Percentiles rank a stretch among this genome's conserved stretches.
These are phyloP conservation scores for Kwoniella sp. DNA, from an alignment of 768 basidiomycete species.

Conservation along the genomic window DNA sequence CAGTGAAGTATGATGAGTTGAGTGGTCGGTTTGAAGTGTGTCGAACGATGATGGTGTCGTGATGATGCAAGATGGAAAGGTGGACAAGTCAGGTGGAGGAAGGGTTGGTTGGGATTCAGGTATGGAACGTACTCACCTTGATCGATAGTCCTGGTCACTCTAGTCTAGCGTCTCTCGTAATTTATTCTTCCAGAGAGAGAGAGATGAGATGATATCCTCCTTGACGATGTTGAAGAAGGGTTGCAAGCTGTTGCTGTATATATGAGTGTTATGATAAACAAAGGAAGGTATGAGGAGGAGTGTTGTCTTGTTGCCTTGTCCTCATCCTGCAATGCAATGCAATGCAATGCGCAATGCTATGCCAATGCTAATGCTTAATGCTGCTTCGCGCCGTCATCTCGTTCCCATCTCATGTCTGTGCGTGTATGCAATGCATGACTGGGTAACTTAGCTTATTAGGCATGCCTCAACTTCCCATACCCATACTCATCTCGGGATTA, in stretches of 20 bases:
- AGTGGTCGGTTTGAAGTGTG: neutral
- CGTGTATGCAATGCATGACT: neutral
- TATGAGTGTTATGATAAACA: constrained; percentile 1
- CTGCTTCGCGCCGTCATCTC: constrained; percentile 2
- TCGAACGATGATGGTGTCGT: neutral
- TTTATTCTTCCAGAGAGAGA: neutral
- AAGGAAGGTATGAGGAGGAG: neutral
- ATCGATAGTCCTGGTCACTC: neutral
- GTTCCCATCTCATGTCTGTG: neutral
- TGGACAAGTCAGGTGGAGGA: constrained; percentile 29
- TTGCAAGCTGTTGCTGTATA: neutral
- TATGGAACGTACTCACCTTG: constrained; percentile 13
- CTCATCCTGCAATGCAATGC: no score
- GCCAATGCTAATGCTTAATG: neutral
- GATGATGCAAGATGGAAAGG: constrained; percentile 8
- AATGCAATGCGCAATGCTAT: no score
- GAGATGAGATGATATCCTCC: neutral
- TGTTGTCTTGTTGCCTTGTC: neutral
- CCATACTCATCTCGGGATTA: constrained; percentile 14
- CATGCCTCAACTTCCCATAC: no score
- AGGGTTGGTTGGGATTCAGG: constrained; percentile 9
- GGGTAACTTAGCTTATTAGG: no score
- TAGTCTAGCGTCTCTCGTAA: no score
- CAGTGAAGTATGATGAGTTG: neutral
- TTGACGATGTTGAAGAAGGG: neutral